These are phyloP conservation scores for Cryptococcus sp. DNA, from an alignment of 1,284 basidiomycete species.

Conservation along the genomic window DNA sequence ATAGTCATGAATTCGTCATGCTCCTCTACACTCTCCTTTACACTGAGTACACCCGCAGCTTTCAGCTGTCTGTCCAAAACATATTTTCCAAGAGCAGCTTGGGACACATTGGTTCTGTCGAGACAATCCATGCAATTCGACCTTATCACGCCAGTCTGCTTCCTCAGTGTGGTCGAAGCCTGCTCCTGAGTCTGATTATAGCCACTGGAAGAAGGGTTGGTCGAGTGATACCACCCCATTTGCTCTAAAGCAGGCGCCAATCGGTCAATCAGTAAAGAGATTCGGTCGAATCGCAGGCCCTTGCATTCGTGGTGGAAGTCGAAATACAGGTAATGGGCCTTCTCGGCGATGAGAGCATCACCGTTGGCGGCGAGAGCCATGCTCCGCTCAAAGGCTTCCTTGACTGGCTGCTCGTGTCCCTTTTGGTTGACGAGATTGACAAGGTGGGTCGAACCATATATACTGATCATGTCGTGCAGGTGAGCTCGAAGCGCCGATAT, in stretches of 20 bases:
- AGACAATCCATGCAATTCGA: conserved; percentile 83
- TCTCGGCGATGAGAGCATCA: conserved; percentile 40
- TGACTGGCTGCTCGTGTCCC: conserved; percentile 91
- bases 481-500: conserved; percentile 71
- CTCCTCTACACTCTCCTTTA: conserved; percentile 71
- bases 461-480: conserved; percentile 69
- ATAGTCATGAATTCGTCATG: conserved; percentile 75
- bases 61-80: conserved; percentile 78
- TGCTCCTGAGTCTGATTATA: conserved; percentile 2
- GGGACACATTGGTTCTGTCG: conserved; percentile 95
- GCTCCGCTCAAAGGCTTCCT: conserved; percentile 88
- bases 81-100: conserved; percentile 83
- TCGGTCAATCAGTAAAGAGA: conserved; percentile 77
- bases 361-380: conserved; percentile 55
- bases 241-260: conserved; percentile 71
- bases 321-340: conserved; percentile 88
- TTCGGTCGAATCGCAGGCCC: conserved; percentile 92
- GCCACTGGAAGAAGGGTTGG: conserved; percentile 18
- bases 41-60: conserved; percentile 67
- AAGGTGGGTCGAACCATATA: conserved; percentile 79
- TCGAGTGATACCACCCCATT: conserved; percentile 62
- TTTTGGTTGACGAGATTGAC: conserved; percentile 96
- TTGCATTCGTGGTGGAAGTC: conserved; percentile 98
- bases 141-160: conserved; percentile 54
- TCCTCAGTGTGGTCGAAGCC: conserved; percentile 25